Evolutionary conservation across 257 asterid species (phyloP).

Genomic region (Fraxinus excelsior): DNA sequence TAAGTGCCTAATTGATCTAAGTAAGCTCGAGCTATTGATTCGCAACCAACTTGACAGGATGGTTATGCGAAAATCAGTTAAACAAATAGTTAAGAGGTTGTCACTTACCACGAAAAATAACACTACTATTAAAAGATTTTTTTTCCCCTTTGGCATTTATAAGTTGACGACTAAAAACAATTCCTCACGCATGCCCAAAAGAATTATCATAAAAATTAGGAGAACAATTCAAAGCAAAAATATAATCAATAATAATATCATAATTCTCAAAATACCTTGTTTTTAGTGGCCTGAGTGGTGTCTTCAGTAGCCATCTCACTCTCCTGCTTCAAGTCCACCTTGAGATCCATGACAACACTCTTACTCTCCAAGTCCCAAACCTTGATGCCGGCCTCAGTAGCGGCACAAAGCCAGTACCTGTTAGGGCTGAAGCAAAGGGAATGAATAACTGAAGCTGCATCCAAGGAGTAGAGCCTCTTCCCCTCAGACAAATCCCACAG

Average conservation of each 20-base stretch:
- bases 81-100: too few relatives aligned
- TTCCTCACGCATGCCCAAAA: background rate
- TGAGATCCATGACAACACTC: slow-evolving; percentile 46
- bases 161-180: background rate
- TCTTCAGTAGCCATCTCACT: slow-evolving; percentile 40
- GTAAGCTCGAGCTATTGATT: background rate
- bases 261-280: slow-evolving; percentile 28
- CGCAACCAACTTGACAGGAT: too few relatives aligned
- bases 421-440: slow-evolving; percentile 27
- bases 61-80: too few relatives aligned
- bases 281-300: slow-evolving; percentile 30
- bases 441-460: slow-evolving; percentile 23
- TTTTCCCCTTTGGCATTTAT: background rate
- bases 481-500: slow-evolving; percentile 47
- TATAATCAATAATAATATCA: background rate
- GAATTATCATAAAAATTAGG: background rate
- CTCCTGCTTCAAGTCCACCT: slow-evolving; percentile 46
- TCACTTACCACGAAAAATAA: too few relatives aligned
- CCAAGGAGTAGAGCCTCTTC: slow-evolving; percentile 11
- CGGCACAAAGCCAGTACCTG: slow-evolving; percentile 30
- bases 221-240: background rate
- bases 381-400: slow-evolving; percentile 46
- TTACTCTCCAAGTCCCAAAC: slow-evolving; percentile 62
- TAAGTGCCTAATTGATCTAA: too few relatives aligned
- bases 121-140: too few relatives aligned